Evolutionary conservation across 2,329 filamentous ascomycete species (phyloP), one percentile per base, ranked within the genome.

Genomic region (Penicillium sp.): DNA sequence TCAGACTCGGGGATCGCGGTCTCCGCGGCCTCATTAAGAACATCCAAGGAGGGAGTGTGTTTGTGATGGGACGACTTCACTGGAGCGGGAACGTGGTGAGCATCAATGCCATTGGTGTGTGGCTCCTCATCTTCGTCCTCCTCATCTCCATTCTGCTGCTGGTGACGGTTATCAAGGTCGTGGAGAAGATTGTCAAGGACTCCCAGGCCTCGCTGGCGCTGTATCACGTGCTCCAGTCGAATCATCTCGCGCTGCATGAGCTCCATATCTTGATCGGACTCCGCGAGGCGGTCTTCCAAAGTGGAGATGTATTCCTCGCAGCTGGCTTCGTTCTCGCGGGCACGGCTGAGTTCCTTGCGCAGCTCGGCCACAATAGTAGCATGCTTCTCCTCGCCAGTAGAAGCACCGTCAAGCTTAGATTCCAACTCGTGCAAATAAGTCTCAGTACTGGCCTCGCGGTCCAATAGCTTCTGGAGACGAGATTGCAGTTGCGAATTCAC

Each of bases 281-380:
- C 95, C 0, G 95, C 95, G 9, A 99, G 84, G 22, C 94, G 89
- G 78, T 98, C 95, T 73, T 99, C 95, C 11, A 99, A 81, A 0
- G 93, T 98, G 1, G 94, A 96, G 54, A 99, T 98, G 75, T 99
- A 99, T 65, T 98, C 95, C 74, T 99, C 95, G 66, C 89, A 92
- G 40, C 89, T 89, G 3, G 89, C 85, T 78, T 99, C 95, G 67
- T 92, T 97, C 69, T 97, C 95, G 50, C 93, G 87, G 16, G 93
- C 86, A 43, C 94, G 89, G 24, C 89, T 83, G 60, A 99, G 89
- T 78, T 99, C 95, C 72, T 96, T 97, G 52, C 93, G 90, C 54
- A 99, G 81, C 73, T 98, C 92, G 52, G 87, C 80, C 59, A 98
- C 89, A 55, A 96, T 89, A 14, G 89, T 87, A 6, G 91, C 87